These are phyloP conservation scores for Dryas octopetala DNA, from an alignment of 306 rosid genomes.

Conservation along the genomic window DNA sequence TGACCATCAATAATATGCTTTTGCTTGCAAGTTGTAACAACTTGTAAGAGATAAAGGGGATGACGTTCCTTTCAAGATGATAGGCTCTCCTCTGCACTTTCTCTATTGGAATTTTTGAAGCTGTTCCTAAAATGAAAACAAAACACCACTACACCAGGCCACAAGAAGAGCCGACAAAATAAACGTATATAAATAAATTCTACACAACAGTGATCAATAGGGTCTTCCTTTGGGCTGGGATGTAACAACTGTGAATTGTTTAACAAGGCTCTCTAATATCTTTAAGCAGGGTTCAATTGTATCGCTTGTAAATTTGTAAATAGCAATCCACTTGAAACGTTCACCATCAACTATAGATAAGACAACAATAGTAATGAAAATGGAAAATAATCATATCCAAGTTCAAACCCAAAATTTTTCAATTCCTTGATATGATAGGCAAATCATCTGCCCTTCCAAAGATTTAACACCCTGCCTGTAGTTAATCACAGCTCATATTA, in stretches of 20 bases:
- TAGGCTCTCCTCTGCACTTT: neutral
- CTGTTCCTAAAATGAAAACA: neutral
- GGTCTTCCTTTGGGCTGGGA: no score
- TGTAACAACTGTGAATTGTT: neutral
- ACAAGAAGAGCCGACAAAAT: neutral
- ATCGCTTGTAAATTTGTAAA: neutral
- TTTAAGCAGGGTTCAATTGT: neutral
- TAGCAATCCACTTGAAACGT: neutral
- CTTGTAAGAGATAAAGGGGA: neutral
- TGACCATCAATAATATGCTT: no score
- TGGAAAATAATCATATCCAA: neutral
- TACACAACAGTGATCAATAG: no score
- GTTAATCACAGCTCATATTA: conserved; percentile 13
- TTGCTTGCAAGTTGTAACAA: no score
- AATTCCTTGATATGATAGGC: neutral
- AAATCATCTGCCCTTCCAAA: neutral
- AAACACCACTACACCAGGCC: neutral
- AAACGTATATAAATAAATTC: neutral
- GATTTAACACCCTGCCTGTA: neutral
- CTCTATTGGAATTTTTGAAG: neutral
- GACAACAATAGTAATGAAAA: neutral
- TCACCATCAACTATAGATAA: neutral
- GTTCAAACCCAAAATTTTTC: conserved; percentile 3
- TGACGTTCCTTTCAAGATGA: neutral
- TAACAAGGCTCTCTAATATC: no score